These are phyloP conservation scores for Cubamyces lactineus DNA, from an alignment of 768 basidiomycete species.

Conservation along the genomic window DNA sequence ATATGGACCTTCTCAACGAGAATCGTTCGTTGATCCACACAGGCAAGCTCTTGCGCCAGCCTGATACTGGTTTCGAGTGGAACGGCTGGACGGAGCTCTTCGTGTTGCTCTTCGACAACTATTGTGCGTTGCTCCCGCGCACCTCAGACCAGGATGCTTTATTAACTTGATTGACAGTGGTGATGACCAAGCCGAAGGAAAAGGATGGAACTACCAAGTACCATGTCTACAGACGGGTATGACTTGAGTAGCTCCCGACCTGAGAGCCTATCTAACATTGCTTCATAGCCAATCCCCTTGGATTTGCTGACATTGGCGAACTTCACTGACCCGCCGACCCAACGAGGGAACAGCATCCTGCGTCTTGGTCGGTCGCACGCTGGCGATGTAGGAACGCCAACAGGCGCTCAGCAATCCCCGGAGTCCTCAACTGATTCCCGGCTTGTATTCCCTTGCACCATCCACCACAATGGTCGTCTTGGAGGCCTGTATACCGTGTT, in stretches of 20 bases:
- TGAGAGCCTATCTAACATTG: not conserved
- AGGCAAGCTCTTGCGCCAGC: conserved; percentile 82
- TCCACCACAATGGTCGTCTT: conserved; percentile 86
- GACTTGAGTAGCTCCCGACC: conserved; percentile 30
- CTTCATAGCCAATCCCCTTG: conserved; percentile 81
- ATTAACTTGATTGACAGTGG: conserved; percentile 53
- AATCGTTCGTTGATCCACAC: conserved; percentile 83
- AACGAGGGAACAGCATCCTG: conserved; percentile 73
- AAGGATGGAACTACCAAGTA: conserved; percentile 77
- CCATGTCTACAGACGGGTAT: conserved; percentile 77
- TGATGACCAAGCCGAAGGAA: conserved; percentile 85
- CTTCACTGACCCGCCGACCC: conserved; percentile 79
- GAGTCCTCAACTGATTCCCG: conserved; percentile 64
- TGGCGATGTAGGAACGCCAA: conserved; percentile 30
- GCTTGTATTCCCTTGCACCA: conserved; percentile 83
- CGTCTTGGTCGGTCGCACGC: conserved; percentile 54
- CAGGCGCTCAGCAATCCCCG: conserved; percentile 37
- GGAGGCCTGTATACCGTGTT: conserved; percentile 89
- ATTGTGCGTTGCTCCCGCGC: conserved; percentile 56
- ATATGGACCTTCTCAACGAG: conserved; percentile 88
- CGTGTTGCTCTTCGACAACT: conserved; percentile 94
- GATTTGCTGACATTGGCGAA: conserved; percentile 86
- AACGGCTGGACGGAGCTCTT: conserved; percentile 90
- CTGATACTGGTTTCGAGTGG: conserved; percentile 87
- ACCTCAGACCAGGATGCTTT: conserved; percentile 17